Evolutionary conservation across 345 rosid genomes (phyloP), one percentile per base, ranked within the genome.

Genomic region (Combretum micranthum): DNA sequence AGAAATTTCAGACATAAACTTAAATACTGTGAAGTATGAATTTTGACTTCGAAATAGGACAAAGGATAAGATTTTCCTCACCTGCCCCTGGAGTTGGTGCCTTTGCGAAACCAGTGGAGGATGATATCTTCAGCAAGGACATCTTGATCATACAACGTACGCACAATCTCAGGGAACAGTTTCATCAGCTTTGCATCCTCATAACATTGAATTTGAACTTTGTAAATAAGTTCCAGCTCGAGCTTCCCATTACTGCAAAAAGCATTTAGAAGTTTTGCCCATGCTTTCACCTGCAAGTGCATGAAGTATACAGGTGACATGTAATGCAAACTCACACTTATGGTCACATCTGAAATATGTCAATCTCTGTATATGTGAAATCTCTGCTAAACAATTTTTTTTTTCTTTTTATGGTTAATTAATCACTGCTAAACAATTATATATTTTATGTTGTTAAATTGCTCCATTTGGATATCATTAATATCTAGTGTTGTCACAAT

Each of bases 101-200:
- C 99, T 74, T 81, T 89, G 32, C 85, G 87, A 80, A 76, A 87
- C 99, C 96, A 94, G 71, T 73, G 74, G 67, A 87, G 90, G 69
- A 94, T 77, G 63, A 96, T 94, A 75, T 85, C 96, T 68, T 94
- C 99, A 1, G 87, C 97, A 44, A 94, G 99, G 22, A 94, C 95
- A 68, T 94, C 99, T 37, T 87, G 84, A 4, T 90, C 96, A 64
- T 94, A 94, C 37, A 94, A 93, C 22, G 88, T 70, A 65, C 86
- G 83, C 61, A 89, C 84, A 43, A 87, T 83, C 63, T 89, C 99
- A 1, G 97, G 97, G 64, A 93, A 93, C 44, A 93, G 76, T 75
- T 94, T 94, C 99, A 90, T 85, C 67, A 94, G 84, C 76, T 94
- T 94, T 11, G 97, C 88, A 70, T 93, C 99, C 76, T 90, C 99